A percentile compares a stretch with the other conserved stretches of the same genome.
phyloP scores from a whole-genome alignment of 2,329 filamentous ascomycete genomes.

The Fusarium sp. region DNA sequence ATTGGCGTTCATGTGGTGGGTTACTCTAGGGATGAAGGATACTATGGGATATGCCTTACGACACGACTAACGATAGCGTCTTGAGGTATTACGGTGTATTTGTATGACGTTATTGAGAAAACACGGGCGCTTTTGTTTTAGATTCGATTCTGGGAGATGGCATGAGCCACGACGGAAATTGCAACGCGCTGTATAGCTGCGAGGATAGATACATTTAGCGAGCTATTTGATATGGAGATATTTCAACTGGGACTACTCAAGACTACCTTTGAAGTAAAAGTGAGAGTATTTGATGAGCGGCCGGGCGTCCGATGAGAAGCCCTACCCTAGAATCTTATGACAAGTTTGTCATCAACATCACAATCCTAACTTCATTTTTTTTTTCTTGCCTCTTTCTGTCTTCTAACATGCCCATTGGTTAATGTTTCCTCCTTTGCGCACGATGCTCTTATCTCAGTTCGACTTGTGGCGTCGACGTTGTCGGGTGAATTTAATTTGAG shows the following conservation, averaged over 20 bases:
- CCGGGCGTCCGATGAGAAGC: background rate
- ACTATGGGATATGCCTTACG: constrained; percentile 8
- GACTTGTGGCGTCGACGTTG: background rate
- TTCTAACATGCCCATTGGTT: background rate
- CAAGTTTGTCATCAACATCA: too few species aligned
- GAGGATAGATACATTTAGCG: background rate
- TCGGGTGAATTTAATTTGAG: background rate
- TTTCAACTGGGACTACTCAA: background rate
- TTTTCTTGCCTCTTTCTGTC: background rate
- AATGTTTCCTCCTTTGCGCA: background rate
- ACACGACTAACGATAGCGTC: constrained; percentile 29
- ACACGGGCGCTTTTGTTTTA: background rate
- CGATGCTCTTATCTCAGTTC: background rate
- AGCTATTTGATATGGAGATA: background rate
- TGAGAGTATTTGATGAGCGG: too few species aligned
- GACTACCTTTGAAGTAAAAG: background rate
- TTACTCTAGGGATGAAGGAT: background rate
- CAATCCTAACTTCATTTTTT: background rate
- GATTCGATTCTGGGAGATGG: background rate
- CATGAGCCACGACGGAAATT: background rate
- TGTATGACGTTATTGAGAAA: background rate
- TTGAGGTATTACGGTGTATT: background rate
- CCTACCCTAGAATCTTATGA: background rate
- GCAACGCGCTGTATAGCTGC: constrained; percentile 5
- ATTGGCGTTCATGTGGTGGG: background rate